Conservation (phyloP, 2,329 filamentous ascomycete species). For the Apiospora rasikravindrae region DNA sequence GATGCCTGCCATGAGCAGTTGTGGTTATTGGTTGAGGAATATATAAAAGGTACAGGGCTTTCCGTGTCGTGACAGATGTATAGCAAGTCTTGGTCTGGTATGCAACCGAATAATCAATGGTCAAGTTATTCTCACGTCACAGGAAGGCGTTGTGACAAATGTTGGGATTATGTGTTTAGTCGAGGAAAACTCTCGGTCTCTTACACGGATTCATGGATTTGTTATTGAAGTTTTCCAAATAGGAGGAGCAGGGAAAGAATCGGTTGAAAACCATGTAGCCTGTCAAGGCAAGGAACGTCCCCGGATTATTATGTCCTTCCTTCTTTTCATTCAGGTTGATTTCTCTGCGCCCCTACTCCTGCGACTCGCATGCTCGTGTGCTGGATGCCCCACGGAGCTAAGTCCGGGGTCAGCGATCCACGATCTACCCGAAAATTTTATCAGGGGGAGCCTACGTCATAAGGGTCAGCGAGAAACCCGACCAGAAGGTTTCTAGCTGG, state of each 20-base stretch:
- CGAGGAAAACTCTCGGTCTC: not conserved
- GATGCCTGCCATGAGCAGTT: not conserved
- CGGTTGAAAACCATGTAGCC: not conserved
- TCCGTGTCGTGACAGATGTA: not conserved
- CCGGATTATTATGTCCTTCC: not conserved
- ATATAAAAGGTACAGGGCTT: not conserved
- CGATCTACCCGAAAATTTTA: not conserved
- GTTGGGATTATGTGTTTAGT: too few species aligned
- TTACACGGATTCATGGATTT: not conserved
- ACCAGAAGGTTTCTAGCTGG: not conserved
- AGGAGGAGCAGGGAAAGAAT: not conserved
- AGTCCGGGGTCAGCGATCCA: not conserved
- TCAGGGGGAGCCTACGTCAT: constrained; percentile 7
- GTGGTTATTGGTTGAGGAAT: not conserved
- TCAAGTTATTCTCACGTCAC: not conserved
- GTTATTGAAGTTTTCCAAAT: not conserved
- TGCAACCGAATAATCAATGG: not conserved
- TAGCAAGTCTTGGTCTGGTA: not conserved
- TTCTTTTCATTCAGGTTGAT: not conserved
- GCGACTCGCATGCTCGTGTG: not conserved
- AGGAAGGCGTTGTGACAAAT: too few species aligned
- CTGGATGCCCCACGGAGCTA: not conserved
- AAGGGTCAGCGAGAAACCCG: not conserved
- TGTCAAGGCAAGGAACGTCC: not conserved
- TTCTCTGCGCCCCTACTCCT: not conserved